Evolutionary conservation across 2,329 filamentous ascomycete genomes (phyloP), one percentile per base, ranked within the genome.

Genomic region (Fusarium metavorans): DNA sequence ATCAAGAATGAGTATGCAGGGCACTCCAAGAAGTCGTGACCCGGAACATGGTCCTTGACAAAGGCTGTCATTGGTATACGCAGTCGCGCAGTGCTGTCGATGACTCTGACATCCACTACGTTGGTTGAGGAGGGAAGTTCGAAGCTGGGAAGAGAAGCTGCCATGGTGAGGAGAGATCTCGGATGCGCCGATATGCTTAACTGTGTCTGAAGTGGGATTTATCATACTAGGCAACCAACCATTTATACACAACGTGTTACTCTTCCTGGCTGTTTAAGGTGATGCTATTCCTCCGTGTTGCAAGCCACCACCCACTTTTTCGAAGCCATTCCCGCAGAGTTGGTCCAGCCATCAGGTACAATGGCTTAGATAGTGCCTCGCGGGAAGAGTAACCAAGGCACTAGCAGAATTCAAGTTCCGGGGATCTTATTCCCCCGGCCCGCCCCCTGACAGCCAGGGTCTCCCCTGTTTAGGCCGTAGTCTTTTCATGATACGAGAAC

Each of bases 1-100:
- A 75, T 18, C 2, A 75, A 39, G 7, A 75, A 75, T 0, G 69
- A 73, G 43, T 63, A 63, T 5, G 60, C 32, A 10, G 60, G 60
- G 11, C 20, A 35, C 2, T 63, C 43, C 11, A 63, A 14, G 20
- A 63, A 52, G 6, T 63, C 43, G 2, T 63, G 60, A 5, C 34
- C 34, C 9, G 23, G 23, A 18, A 63, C 14, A 14, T 16, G 23
- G 6, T 54, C 43, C 34, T 63, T 39, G 32, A 63, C n/a, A 20
- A 63, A 63, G 16, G 8, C 20, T 39, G 32, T 30, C 32, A 30
- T 50, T 11, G 60, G 60, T 25, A 63, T 25, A 18, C 34, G 60
- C 9, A 63, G 30, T 8, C 41, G 60, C 8, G 41, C 34, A 30
- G 43, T 63, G 45, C 45, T 63, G 23, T 63, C 60, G 14, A 63